Base-by-base conservation (phyloP, 441 rosid species). In the Eruca vesicaria region DNA sequence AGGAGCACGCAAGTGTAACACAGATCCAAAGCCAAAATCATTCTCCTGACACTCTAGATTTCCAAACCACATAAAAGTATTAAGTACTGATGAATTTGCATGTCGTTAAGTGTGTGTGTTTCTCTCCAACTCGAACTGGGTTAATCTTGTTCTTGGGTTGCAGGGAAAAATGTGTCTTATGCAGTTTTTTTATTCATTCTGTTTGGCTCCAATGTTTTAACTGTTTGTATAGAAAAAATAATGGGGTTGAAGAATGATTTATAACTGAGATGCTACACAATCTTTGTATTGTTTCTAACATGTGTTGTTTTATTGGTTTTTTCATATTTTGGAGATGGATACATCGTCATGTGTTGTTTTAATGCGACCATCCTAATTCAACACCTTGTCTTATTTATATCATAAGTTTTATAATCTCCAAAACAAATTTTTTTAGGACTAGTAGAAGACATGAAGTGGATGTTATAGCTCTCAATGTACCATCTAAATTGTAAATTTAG, bases 1-100 rank as follows among this genome's bases (percentile, higher is more conserved):
- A 66, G 87, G 67, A 94, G 94, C 74, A 83, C 86, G 2, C 93
- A 87, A 83, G 83, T 87, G 67, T 87, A 84, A 88, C 82, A 68
- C 41, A n/a, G 21, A 43, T 26, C 58, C 62, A 60, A 52, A 66
- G 67, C 73, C 71, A 58, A 75, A 7, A 81, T 69, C 77, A 33
- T 73, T 70, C 61, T 63, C 71, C n/a, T 33, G 52, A 43, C 55
- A 48, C 53, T 69, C 32, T 21, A 55, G 21, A 21, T 55, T 45
- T 14, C 2, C 19, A 63, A 73, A 73, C 9, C 57, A n/a, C 33
- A 77, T 57, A 14, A 66, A 64, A 23, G 38, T 50, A 64, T 63
- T 69, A 76, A 71, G 33, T 50, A 67, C 45, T 64, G 56, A 68
- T 20, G 68, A 8, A 9, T 35, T 72, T 6, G 19, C 50, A 16